These are phyloP conservation scores for Malassezia arunalokei DNA, from an alignment of 1,284 basidiomycete genomes.

Conservation along the genomic window DNA sequence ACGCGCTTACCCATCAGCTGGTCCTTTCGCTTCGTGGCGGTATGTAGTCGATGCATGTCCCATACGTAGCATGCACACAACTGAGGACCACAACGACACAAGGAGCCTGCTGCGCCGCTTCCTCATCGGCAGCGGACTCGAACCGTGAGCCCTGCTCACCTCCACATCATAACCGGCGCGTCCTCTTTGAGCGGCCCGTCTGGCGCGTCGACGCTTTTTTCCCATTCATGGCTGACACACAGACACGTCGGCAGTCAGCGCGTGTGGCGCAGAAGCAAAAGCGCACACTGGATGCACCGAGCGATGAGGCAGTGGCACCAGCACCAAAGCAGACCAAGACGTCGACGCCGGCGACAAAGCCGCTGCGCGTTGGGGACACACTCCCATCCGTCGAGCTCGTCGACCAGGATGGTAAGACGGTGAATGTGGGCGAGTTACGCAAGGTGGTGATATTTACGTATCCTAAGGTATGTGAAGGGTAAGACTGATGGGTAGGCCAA, in stretches of 20 bases:
- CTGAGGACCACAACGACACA: not conserved
- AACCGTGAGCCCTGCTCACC: too few species aligned
- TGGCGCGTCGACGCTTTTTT: too few species aligned
- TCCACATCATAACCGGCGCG: too few species aligned
- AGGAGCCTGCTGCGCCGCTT: too few species aligned
- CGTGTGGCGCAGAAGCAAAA: not conserved
- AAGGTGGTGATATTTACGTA: slow-evolving; percentile 25
- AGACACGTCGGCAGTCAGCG: not conserved
- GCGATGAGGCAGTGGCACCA: not conserved
- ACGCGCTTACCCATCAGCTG: slow-evolving; percentile 18
- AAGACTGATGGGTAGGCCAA: slow-evolving; percentile 18
- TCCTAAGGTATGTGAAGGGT: slow-evolving; percentile 11
- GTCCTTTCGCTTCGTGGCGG: slow-evolving; percentile 38
- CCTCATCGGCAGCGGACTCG: too few species aligned
- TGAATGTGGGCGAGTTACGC: slow-evolving; percentile 11
- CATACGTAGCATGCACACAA: not conserved
- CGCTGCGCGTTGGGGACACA: slow-evolving; percentile 55
- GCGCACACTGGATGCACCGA: not conserved
- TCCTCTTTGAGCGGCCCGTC: too few species aligned
- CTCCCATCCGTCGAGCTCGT: slow-evolving; percentile 65
- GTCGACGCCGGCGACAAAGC: not conserved
- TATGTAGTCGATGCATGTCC: not conserved
- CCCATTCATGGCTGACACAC: not conserved
- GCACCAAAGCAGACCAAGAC: not conserved
- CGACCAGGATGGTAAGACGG: slow-evolving; percentile 23